Evolutionary conservation across 306 rosid species (phyloP).

Genomic region (Sesbania bispinosa): DNA sequence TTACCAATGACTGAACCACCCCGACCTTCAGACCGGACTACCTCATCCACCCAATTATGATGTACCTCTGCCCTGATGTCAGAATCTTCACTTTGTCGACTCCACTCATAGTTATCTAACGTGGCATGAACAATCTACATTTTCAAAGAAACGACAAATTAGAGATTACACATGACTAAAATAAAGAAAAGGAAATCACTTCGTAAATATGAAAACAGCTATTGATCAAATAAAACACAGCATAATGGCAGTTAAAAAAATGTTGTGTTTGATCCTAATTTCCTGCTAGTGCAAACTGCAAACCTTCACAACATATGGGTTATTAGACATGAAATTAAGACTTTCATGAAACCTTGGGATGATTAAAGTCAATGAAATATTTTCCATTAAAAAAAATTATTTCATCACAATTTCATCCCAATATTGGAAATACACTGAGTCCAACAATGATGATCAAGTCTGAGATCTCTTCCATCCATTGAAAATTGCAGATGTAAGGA

Average conservation of each 20-base stretch:
- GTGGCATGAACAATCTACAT: conserved; percentile 70
- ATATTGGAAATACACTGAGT: neutral
- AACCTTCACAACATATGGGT: neutral
- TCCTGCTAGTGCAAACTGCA: neutral
- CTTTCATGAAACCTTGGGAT: neutral
- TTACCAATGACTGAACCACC: conserved; percentile 47
- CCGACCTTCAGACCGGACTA: conserved; percentile 73
- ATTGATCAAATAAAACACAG: neutral
- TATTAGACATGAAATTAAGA: neutral
- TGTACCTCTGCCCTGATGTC: conserved; percentile 49
- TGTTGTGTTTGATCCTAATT: neutral
- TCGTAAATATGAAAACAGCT: neutral
- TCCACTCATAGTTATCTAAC: conserved; percentile 67
- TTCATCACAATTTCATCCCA: neutral
- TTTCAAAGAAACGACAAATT: conserved; percentile 20
- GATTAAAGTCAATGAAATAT: neutral
- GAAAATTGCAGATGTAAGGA: neutral
- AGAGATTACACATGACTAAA: neutral
- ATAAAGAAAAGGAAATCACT: neutral
- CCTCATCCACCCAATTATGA: conserved; percentile 98
- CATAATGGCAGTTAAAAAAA: neutral
- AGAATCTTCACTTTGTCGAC: conserved; percentile 41
- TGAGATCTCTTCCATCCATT: neutral
- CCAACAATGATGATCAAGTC: neutral
- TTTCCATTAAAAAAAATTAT: neutral